Base-by-base conservation (phyloP, 2,329 filamentous ascomycete genomes). In the Pseudopithomyces maydicus region DNA sequence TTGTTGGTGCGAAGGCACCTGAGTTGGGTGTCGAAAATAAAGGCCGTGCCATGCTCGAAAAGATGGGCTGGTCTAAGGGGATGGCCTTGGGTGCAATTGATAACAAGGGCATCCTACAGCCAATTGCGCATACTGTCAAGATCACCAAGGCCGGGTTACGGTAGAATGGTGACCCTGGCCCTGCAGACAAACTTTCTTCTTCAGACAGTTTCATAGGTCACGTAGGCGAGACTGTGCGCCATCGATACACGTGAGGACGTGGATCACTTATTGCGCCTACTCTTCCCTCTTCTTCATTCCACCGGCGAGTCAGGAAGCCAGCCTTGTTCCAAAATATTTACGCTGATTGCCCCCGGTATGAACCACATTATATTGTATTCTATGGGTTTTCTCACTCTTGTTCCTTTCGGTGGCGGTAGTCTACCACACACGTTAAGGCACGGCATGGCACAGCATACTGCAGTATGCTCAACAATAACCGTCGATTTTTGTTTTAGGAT, bases 21-120 rank as follows among this genome's bases (percentile, higher is more conserved):
- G 93, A 97, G 73, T 82, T 99, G 32, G 90, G 91, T 1, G 80
- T 82, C 4, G 90, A 90, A 52, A 98, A 97, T 73, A 91, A 87
- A 64, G 95, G 95, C 11, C 85, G 92, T 49, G 86, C 87, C 2
- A 90, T 99, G 87, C 78, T 99, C 62, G 92, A 96, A 78, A 98
- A 95, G 78, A 98, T 98, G 95, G 95, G 95, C 3, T 99, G 95
- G 93, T 90, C 85, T 59, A 89, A 84, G 51, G 95, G 95, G 5
- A 96, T 89, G 70, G 90, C 90, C 1, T 82, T 99, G 1, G 95
- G 95, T 51, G 86, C 90, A 11, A 72, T 81, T 1, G 88, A 96
- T 61, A 97, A 96, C 74, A 91, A 95, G 75, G 95, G 95, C 32
- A 95, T 97, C 51, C 77, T 96, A 62, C 86, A 91, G 59, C 94